Evolutionary conservation across 2,329 filamentous ascomycete species (phyloP).

Genomic region (Oidium heveae): DNA sequence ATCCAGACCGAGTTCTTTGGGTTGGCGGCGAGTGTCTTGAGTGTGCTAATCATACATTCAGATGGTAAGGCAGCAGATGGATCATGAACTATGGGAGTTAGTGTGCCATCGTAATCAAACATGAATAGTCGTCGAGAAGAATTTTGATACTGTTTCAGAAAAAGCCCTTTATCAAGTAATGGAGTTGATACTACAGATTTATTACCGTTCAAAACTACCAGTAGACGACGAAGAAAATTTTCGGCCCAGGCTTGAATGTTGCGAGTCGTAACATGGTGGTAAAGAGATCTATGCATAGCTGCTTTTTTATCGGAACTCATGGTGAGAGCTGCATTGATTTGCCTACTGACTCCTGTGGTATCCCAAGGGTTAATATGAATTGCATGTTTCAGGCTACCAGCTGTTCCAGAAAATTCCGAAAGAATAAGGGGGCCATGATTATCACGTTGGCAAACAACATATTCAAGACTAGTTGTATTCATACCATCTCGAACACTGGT

Average conservation of each 20-base stretch:
- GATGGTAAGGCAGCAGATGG: constrained; percentile 75
- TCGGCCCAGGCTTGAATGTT: constrained; percentile 72
- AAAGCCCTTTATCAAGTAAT: constrained; percentile 45
- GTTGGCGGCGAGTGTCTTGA: constrained; percentile 59
- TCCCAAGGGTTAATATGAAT: constrained; percentile 98
- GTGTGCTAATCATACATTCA: constrained; percentile 51
- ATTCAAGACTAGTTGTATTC: constrained; percentile 93
- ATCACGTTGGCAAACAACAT: constrained; percentile 75
- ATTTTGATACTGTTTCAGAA: constrained; percentile 49
- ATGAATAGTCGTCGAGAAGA: constrained; percentile 72
- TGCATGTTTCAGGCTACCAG: constrained; percentile 59
- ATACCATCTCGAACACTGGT: constrained; percentile 91
- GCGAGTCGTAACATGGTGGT: constrained; percentile 62
- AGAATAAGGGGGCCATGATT: constrained; percentile 72
- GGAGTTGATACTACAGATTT: constrained; percentile 57
- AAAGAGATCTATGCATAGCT: constrained; percentile 48
- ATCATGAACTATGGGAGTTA: constrained; percentile 85
- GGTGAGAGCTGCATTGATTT: constrained; percentile 57
- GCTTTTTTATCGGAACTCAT: constrained; percentile 43
- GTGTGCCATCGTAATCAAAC: constrained; percentile 95
- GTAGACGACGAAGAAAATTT: constrained; percentile 51
- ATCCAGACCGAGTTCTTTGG: constrained; percentile 86
- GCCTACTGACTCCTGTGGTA: constrained; percentile 54
- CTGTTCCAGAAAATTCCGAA: constrained; percentile 89
- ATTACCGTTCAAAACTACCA: constrained; percentile 56